Conservation (phyloP, 2,329 filamentous ascomycete species). For the Talaromyces albobiverticillius region DNA sequence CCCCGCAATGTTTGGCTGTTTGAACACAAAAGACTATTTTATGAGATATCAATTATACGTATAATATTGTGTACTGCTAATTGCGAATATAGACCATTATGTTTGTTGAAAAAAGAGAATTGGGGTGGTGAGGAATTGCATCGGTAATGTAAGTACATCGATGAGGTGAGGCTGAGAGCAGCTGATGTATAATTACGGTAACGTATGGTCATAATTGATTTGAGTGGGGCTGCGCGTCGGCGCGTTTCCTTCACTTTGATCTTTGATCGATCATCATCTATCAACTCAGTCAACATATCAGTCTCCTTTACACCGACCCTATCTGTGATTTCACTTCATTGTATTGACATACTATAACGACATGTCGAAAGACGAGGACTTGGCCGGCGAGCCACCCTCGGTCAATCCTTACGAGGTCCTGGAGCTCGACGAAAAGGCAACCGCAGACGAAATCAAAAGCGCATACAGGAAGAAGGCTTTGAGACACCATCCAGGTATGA, state of each 20-base stretch:
- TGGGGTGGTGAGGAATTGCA: too few species aligned
- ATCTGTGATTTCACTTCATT: not conserved
- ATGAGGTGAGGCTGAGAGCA: too few species aligned
- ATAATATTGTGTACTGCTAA: too few species aligned
- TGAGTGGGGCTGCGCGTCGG: not conserved
- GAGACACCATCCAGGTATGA: constrained; percentile 76
- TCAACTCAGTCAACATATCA: too few species aligned
- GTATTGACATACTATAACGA: not conserved
- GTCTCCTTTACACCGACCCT: not conserved
- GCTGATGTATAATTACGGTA: not conserved
- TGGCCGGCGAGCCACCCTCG: constrained; percentile 61
- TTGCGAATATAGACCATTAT: too few species aligned
- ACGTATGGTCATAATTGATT: not conserved
- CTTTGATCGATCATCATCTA: too few species aligned
- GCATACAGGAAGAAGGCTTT: constrained; percentile 91
- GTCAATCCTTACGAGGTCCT: constrained; percentile 78
- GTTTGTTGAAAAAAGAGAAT: too few species aligned
- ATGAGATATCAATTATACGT: too few species aligned
- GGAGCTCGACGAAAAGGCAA: constrained; percentile 66
- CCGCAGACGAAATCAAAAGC: constrained; percentile 75
- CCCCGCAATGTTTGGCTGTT: too few species aligned
- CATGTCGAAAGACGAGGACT: constrained; percentile 45
- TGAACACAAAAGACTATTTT: too few species aligned
- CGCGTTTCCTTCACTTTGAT: not conserved
- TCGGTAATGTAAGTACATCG: too few species aligned